Conservation (phyloP, 176 grass and related monocot species). For the Eleusine indica region DNA sequence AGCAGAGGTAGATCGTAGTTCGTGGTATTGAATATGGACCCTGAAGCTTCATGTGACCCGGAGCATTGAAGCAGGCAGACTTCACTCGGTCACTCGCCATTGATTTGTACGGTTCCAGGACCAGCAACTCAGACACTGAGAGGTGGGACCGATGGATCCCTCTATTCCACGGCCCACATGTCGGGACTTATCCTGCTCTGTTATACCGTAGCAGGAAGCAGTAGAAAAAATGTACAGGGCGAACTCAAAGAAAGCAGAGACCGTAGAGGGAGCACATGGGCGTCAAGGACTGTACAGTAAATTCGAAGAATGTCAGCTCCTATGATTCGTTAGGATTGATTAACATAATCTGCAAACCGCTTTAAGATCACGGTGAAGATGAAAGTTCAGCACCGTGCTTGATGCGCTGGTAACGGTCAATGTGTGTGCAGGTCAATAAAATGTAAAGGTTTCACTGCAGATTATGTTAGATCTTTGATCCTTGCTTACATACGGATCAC, state of each 20-base stretch:
- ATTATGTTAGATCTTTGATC: not conserved
- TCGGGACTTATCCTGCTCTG: not conserved
- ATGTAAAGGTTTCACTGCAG: not conserved
- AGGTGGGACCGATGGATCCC: slow-evolving; percentile 10
- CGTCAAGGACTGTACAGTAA: not conserved
- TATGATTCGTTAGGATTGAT: slow-evolving; percentile 22
- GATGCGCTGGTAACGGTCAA: not conserved
- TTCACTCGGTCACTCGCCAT: not conserved
- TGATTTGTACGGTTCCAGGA: not conserved
- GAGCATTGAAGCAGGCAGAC: not conserved
- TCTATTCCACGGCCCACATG: slow-evolving; percentile 26
- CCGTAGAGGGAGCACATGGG: slow-evolving; percentile 6
- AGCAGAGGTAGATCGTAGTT: not conserved
- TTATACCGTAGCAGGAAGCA: not conserved
- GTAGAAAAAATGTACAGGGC: not conserved
- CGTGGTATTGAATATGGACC: slow-evolving; percentile 29
- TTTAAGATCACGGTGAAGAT: not conserved
- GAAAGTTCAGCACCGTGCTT: not conserved
- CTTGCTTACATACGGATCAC: not conserved
- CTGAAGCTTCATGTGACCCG: slow-evolving; percentile 43
- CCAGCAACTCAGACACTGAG: not conserved
- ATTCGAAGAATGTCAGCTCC: slow-evolving; percentile 45
- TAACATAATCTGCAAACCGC: not conserved
- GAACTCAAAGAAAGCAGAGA: not conserved
- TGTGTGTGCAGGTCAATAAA: not conserved